Percentiles rank a stretch among this genome's conserved stretches.
Conservation (phyloP, 2,329 filamentous ascomycete species). For the Exophiala aquamarina region DNA sequence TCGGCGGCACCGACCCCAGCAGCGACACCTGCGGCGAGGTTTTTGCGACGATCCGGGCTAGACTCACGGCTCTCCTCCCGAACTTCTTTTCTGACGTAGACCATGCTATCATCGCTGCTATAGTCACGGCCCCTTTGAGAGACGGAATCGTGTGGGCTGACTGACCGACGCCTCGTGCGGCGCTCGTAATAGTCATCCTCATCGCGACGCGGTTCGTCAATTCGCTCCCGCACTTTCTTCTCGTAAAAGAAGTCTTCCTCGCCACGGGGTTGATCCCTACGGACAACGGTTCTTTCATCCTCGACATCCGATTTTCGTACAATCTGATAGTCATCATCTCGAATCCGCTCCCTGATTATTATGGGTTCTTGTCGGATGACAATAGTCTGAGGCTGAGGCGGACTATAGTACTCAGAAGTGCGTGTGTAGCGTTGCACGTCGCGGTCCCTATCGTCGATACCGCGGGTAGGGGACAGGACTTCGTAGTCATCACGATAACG, state of each 20-base stretch:
- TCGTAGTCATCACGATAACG: slow-evolving; percentile 46
- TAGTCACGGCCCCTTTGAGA: slow-evolving; percentile 53
- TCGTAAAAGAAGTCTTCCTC: slow-evolving; percentile 32
- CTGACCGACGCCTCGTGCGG: slow-evolving; percentile 52
- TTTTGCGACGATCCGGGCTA: slow-evolving; percentile 52
- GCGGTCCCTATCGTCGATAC: slow-evolving; percentile 29
- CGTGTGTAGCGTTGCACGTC: slow-evolving; percentile 53
- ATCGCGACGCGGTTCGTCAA: slow-evolving; percentile 43
- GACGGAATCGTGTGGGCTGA: slow-evolving; percentile 54
- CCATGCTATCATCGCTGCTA: slow-evolving; percentile 61
- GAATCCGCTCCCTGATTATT: slow-evolving; percentile 54
- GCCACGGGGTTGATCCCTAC: slow-evolving; percentile 32
- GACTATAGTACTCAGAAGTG: slow-evolving; percentile 53
- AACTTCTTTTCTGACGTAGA: slow-evolving; percentile 57
- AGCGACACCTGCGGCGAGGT: slow-evolving; percentile 63
- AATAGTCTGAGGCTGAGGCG: slow-evolving; percentile 47
- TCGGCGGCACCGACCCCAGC: slow-evolving; percentile 62
- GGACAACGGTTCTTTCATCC: slow-evolving; percentile 39
- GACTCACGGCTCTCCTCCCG: slow-evolving; percentile 28
- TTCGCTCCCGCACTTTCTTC: slow-evolving; percentile 28
- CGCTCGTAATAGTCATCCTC: slow-evolving; percentile 65
- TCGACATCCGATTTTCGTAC: slow-evolving; percentile 59
- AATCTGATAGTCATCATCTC: slow-evolving; percentile 59
- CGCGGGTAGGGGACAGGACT: slow-evolving; percentile 36
- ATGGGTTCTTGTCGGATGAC: slow-evolving; percentile 57